These are phyloP conservation scores for Panicum virgatum DNA, from an alignment of 202 grass and related monocot species.

Conservation along the genomic window DNA sequence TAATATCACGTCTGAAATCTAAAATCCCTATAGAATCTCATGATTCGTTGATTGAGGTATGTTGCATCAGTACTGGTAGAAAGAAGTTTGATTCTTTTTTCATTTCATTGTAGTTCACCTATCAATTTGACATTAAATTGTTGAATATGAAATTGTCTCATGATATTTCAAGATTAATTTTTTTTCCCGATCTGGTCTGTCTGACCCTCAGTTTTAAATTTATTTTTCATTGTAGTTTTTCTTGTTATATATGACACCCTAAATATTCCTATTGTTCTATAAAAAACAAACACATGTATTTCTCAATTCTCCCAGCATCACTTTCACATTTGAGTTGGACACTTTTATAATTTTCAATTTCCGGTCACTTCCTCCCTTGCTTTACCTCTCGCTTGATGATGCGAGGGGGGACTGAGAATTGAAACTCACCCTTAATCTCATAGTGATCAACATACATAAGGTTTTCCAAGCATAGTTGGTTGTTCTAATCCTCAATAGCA, in stretches of 20 bases:
- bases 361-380: not conserved
- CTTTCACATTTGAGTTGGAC: not conserved
- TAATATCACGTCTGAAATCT: conserved; percentile 71
- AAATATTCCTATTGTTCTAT: not conserved
- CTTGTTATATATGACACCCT: conserved; percentile 15
- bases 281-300: not conserved
- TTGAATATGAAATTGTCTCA: conserved; percentile 34
- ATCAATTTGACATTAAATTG: conserved; percentile 26
- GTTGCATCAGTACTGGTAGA: conserved; percentile 1
- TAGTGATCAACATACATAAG: not conserved
- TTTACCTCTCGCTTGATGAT: not conserved
- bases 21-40: conserved; percentile 58
- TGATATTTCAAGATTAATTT: conserved; percentile 12
- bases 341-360: conserved; percentile 28
- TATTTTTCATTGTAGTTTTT: not conserved
- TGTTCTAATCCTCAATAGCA: not conserved
- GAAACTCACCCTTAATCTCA: not conserved
- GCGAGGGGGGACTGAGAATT: not conserved
- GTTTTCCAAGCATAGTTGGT: not conserved
- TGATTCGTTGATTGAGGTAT: conserved; percentile 65
- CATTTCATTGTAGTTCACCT: not conserved
- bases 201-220: not conserved
- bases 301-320: not conserved
- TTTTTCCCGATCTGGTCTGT: conserved; percentile 18
- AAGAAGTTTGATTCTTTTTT: conserved; percentile 13